Base-by-base conservation (phyloP, 768 basidiomycete genomes). In the Panaeolus papilionaceus region DNA sequence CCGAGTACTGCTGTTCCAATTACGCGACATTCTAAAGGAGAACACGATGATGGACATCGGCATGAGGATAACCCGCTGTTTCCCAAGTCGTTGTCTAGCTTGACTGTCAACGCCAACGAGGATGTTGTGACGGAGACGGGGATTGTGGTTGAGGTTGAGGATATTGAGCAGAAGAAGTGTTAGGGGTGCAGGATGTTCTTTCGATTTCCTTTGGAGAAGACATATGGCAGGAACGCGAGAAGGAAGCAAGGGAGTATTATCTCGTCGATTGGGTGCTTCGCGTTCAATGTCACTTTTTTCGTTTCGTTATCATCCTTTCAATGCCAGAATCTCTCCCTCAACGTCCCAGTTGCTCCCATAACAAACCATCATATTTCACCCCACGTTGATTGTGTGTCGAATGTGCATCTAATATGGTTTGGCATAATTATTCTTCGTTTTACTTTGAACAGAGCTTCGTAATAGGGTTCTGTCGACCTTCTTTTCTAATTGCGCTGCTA, bases 1-100 rank as follows among this genome's bases (percentile, higher is more conserved):
- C 78, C 78, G 10, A 72, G 74, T 7, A 79, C 81, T 18, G 79
- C 80, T 9, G 70, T 77, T 38, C 78, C 77, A 4, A 42, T 72
- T 33, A 33, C 33, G 33, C 70, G 69, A 38, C 72, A 66, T 62
- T 16, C 42, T 11, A 61, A 63, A 39, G 64, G 39, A 63, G 62
- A 47, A 5, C 33, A 33, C 33, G 33, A 33, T 3, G 33, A 33
- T 33, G 33, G 33, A 33, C 33, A 33, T 2, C 1, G 5, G 33
- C 33, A 33, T 3, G 58, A n/a, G 40, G 18, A 33, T 5, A 58
- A 58, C 14, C 54, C 54, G 33, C 28, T 58, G 20, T 58, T 58
- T 4, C 54, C 54, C 12, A 58, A 58, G 18, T 58, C 54, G 8
- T 2, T 58, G 26, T 58, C 54, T 9, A 58, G 54, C 33, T 58